Base-by-base conservation (phyloP, 2,329 filamentous ascomycete species). In the Aspergillus sp. region DNA sequence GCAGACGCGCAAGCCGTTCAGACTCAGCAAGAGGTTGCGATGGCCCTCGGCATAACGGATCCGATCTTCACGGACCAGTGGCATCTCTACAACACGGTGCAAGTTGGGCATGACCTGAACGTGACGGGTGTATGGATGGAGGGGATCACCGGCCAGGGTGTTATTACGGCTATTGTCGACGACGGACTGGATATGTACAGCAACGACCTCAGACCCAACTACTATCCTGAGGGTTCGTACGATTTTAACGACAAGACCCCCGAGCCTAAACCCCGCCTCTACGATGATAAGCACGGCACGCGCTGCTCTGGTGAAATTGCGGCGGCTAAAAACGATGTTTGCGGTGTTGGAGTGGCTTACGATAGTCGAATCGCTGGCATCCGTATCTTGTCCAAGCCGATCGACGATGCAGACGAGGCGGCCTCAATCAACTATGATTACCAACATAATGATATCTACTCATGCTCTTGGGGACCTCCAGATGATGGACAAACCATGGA, bases 101-200 rank as follows among this genome's bases (percentile, higher is more conserved):
- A 95, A 58, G 65, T 82, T 0, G 91, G 90, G 5, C 88, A 97
- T 69, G 93, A 98, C 65, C 80, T 98, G 61, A 98, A 98, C 61
- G 90, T 97, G n/a, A 95, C 90, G 0, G 89, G 84, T 10, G 78
- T 97, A 5, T 98, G 93, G 93, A 66, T 88, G 58, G 82, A 93
- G 58, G 91, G 90, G 4, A 84, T 96, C 49, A 97, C 91, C 0
- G 93, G 93, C 46, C 82, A 88, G 60, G 91, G 91, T 52, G 80
- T 86, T 15, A 95, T 88, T 1, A 89, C 95, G 2, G 91, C 91
- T 47, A 93, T 98, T 57, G 88, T 98, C 3, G 93, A 98, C 61
- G 93, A 98, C 69, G 93, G 93, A 0, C 70, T 98, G 55, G 93
- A 98, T 63, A 93, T 98, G 85, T 82, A 95, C 71, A 97, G 90